Evolutionary conservation across 139 green algal genomes (phyloP), one percentile per base, ranked within the genome.

Genomic region (Chlorella ohadii): DNA sequence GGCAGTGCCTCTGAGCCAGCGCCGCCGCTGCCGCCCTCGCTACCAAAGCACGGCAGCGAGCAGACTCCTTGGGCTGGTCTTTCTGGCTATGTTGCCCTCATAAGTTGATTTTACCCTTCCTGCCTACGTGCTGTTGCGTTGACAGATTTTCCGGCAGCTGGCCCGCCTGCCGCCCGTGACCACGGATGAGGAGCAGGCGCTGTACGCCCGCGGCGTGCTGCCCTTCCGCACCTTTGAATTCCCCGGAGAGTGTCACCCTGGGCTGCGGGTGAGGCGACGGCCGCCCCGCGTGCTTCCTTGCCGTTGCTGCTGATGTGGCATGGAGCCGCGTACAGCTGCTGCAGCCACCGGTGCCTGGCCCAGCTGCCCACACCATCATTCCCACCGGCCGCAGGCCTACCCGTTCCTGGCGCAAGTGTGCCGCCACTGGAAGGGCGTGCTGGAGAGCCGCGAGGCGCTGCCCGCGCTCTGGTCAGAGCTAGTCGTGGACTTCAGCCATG

Each of bases 341-440:
- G 44, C 9, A 9, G 44, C 6, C 7, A 6, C 44, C 44, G 9
- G 44, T 51, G 44, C 44, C 7, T 51, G 44, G 6, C 7, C 44
- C 6, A 51, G 6, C 44, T 59, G 51, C 15, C 12, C 51, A 59
- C 51, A 59, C 51, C 51, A 19, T 22, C 44, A 11, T 22, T 59
- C 51, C 12, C 51, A 22, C 51, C 44, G 2, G 11, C 12, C 51
- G 51, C 51, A 59, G 51, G 79, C 86, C 1, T 94, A 93, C 61
- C 91, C 91, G 11, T 94, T 94, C 89, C 80, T 94, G 28, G 85
- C 76, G 0, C 90, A 93, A 82, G 91, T 94, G 4, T 93, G 91
- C 86, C 83, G 76, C n/a, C 83, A 86, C 38, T 94, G 90, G 90
- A 72, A 84, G 63, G 17, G 47, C 20, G 19, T 93, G 59, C 86